A percentile compares a stretch with the other conserved stretches of the same genome.
These are phyloP conservation scores for Cryptococcus sp. DNA, from an alignment of 1,284 basidiomycete genomes.

Conservation along the genomic window DNA sequence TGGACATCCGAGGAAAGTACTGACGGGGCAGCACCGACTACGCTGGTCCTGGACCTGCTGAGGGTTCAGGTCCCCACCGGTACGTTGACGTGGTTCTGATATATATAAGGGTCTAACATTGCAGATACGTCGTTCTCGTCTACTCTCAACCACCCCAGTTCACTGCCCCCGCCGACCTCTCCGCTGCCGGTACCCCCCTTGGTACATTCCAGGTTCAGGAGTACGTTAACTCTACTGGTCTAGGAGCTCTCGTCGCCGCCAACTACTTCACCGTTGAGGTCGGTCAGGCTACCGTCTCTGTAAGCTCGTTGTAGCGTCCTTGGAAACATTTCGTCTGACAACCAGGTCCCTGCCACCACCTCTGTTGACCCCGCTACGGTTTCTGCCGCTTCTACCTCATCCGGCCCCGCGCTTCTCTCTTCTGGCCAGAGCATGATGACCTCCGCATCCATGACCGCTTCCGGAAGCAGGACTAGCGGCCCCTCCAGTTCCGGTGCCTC, in stretches of 20 bases:
- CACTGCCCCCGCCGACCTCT: conserved; percentile 58
- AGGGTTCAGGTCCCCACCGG: conserved; percentile 66
- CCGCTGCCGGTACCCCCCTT: conserved; percentile 55
- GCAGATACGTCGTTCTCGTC: conserved; percentile 63
- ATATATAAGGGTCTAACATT: not conserved
- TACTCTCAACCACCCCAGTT: conserved; percentile 61
- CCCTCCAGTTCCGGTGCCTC: conserved; percentile 1
- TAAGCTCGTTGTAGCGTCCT: conserved; percentile 23
- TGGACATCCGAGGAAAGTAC: not conserved
- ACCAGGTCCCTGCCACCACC: conserved; percentile 54
- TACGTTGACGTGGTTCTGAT: conserved; percentile 2
- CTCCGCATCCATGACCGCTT: not conserved
- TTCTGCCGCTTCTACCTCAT: conserved; percentile 7
- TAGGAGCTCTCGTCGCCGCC: conserved; percentile 47
- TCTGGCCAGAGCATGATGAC: not conserved
- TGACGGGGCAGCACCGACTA: conserved; percentile 55
- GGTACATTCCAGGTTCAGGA: conserved; percentile 54
- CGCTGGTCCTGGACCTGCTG: conserved; percentile 65
- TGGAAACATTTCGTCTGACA: conserved; percentile 18
- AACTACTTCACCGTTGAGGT: conserved; percentile 72
- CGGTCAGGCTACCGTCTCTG: conserved; percentile 56
- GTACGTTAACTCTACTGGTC: conserved; percentile 39
- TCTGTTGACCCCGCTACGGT: conserved; percentile 63
- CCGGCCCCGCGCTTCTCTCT: not conserved
- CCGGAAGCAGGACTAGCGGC: not conserved